phyloP scores from a whole-genome alignment of 1,139 yeast species.

The Debaryomycetaceae sp. region DNA sequence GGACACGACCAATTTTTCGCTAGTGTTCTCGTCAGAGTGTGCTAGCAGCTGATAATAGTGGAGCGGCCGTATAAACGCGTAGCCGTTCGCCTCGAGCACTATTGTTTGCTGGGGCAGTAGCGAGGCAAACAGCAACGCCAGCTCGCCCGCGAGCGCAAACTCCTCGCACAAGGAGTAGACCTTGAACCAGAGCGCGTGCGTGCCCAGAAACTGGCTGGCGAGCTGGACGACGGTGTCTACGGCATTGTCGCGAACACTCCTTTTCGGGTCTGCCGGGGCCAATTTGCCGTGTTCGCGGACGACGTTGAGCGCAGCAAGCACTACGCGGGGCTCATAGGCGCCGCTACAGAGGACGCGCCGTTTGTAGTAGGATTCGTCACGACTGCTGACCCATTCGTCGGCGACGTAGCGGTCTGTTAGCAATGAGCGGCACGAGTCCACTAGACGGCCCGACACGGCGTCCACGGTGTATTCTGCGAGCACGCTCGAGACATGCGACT shows the following conservation, averaged over 20 bases:
- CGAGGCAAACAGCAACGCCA: slow-evolving; percentile 22
- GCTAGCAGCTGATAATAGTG: slow-evolving; percentile 21
- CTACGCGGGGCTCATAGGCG: slow-evolving; percentile 30
- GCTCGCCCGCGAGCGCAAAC: slow-evolving; percentile 46
- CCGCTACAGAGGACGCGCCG: slow-evolving; percentile 38
- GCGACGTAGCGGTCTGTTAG: too few species aligned
- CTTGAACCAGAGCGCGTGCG: slow-evolving; percentile 35
- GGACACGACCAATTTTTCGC: slow-evolving; percentile 11
- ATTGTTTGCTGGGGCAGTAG: slow-evolving; percentile 5
- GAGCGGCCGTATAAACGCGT: slow-evolving; percentile 22
- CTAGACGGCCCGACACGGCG: too few species aligned
- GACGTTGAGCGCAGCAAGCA: slow-evolving; percentile 29
- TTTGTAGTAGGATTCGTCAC: slow-evolving; percentile 25
- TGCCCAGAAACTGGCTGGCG: slow-evolving; percentile 1
- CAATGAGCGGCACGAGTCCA: too few species aligned
- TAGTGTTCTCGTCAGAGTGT: slow-evolving; percentile 5
- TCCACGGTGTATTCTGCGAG: slow-evolving; percentile 14
- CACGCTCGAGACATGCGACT: slow-evolving; percentile 47
- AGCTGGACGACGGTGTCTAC: slow-evolving; percentile 12
- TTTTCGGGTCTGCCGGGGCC: slow-evolving; percentile 4
- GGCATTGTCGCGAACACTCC: slow-evolving; percentile 10
- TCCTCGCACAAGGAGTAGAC: slow-evolving; percentile 60
- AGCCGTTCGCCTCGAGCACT: slow-evolving; percentile 23
- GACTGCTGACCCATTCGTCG: slow-evolving; percentile 15
- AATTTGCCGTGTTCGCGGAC: slow-evolving; percentile 17